Evolutionary conservation across 2,329 filamentous ascomycete species (phyloP), one percentile per base, ranked within the genome.

Genomic region (Scytalidium sp.): DNA sequence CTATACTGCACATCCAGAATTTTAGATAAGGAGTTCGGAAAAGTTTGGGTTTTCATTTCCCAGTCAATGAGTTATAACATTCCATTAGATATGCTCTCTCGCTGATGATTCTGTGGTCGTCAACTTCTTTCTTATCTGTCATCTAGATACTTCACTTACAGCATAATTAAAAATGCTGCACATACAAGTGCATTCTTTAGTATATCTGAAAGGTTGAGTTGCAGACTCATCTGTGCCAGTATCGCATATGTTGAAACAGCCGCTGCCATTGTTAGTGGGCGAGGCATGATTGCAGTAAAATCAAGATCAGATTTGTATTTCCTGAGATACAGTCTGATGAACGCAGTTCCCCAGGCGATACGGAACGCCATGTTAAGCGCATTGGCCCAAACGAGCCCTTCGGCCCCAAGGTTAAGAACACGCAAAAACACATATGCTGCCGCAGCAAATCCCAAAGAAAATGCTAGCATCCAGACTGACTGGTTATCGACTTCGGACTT

Each of bases 291-390:
- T 5, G 66, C 67, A 5, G 60, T 46, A 36, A 78, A 53, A 36
- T 63, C 60, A 22, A 84, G 70, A 3, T 57, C 56, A 7, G 66
- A 67, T 2, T 70, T 73, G 41, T 78, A 70, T 15, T 63, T 64
- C 4, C 50, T 60, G 52, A 95, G 84, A 65, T 84, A 95, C 0
- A 66, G 58, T 27, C 67, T 71, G 50, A 97, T 88, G 64, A 96
- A 99, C 41, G 66, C 63, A 17, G 73, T 70, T 61, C 91, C 94
- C 89, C 91, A 99, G 7, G 81, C 53, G 50, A 96, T 95, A 53
- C 94, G 82, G 60, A 93, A 82, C 0, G 73, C 70, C 92, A 99
- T 96, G 65, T 97, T 97, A 60, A 96, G 81, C 42, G 81, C 84
- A 66, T 97, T 99, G 46, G 92, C 92, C 57, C 82, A 79, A 0